Conservation (phyloP, 192 early-diverging fungal species). For the Linnemannia elongata region DNA sequence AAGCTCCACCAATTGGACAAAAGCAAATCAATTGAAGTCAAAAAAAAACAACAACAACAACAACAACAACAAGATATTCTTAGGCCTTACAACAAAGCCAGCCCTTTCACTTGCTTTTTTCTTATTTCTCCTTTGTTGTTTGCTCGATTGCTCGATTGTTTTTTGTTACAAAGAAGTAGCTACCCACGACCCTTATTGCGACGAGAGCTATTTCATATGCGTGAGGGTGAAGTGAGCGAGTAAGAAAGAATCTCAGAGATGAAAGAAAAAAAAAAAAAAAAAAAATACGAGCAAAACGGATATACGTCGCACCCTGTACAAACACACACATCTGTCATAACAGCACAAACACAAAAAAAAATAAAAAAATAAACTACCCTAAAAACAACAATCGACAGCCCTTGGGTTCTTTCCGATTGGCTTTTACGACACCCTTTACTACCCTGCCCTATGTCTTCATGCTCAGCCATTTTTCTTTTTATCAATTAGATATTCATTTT, state of each 20-base stretch:
- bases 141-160: neutral
- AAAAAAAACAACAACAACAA: conserved; percentile 3
- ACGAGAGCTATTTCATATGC: neutral
- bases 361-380: neutral
- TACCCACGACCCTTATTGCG: neutral
- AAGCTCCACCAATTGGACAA: neutral
- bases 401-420: conserved; percentile 2
- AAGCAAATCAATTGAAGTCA: neutral
- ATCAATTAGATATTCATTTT: neutral
- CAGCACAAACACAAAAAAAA: no score
- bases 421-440: neutral
- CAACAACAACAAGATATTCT: neutral
- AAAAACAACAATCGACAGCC: neutral
- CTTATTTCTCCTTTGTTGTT: neutral
- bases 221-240: neutral
- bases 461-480: neutral
- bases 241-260: neutral
- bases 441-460: neutral
- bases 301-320: conserved; percentile 3
- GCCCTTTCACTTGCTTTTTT: neutral
- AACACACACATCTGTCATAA: neutral
- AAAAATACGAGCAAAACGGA: no score
- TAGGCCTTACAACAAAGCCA: neutral
- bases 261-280: no score
- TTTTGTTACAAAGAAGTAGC: neutral